phyloP scores from a whole-genome alignment of 129 eudicot genomes.

The Chrysanthemum makinoi region DNA sequence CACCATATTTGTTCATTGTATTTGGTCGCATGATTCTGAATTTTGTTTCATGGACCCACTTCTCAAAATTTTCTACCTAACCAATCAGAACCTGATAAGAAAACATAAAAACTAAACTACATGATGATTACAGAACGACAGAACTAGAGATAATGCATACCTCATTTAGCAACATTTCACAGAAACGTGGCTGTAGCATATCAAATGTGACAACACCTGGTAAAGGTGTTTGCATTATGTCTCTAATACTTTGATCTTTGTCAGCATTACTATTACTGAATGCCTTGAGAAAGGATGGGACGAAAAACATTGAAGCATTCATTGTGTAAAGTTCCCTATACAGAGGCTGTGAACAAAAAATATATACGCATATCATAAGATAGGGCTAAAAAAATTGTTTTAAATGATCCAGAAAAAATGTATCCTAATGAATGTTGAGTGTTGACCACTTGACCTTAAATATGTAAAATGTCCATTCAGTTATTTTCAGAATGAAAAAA shows the following conservation, averaged over 20 bases:
- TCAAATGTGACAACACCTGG: conserved; percentile 82
- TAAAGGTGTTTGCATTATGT: conserved; percentile 67
- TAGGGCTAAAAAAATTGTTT: background rate
- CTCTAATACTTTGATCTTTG: conserved; percentile 66
- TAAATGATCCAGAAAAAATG: background rate
- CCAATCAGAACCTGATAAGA: conserved; percentile 48
- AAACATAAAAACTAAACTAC: conserved; percentile 39
- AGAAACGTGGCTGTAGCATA: conserved; percentile 84
- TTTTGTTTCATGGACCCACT: conserved; percentile 84
- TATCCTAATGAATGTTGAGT: background rate
- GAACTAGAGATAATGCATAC: conserved; percentile 36
- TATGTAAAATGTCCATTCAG: background rate
- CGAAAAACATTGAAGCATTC: conserved; percentile 79
- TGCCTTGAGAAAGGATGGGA: conserved; percentile 69
- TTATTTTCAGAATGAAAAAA: background rate
- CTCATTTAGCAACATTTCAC: conserved; percentile 82
- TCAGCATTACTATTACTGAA: conserved; percentile 46
- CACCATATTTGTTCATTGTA: conserved; percentile 88
- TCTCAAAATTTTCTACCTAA: conserved; percentile 90
- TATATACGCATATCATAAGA: background rate
- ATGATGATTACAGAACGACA: conserved; percentile 19
- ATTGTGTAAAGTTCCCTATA: conserved; percentile 71
- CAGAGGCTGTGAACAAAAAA: conserved; percentile 55
- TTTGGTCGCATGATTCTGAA: conserved; percentile 96
- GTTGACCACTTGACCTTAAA: background rate